Conservation (phyloP, 2,329 filamentous ascomycete species). For the Clarireedia sp. region DNA sequence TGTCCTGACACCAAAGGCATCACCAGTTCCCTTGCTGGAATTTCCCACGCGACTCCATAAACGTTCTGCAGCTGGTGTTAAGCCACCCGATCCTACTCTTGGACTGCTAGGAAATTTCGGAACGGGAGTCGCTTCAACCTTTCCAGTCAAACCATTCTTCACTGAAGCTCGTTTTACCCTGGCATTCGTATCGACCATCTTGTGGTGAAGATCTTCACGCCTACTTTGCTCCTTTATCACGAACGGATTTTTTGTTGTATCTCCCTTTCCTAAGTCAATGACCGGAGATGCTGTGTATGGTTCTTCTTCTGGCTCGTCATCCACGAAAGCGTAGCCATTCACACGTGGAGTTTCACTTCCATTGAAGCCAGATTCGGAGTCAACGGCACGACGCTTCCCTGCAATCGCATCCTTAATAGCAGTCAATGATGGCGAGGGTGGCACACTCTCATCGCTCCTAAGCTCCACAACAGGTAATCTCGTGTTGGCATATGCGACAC, state of each 20-base stretch:
- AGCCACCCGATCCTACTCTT: constrained; percentile 39
- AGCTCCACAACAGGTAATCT: constrained; percentile 52
- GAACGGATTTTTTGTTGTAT: constrained; percentile 70
- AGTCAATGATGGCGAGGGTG: constrained; percentile 75
- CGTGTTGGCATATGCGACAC: constrained; percentile 77
- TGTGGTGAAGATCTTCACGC: constrained; percentile 74
- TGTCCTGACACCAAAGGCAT: constrained; percentile 24
- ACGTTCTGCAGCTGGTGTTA: constrained; percentile 69
- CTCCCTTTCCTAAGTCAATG: constrained; percentile 51
- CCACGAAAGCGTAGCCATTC: constrained; percentile 90
- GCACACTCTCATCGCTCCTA: constrained; percentile 37
- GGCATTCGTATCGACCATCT: constrained; percentile 76
- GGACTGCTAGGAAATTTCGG: constrained; percentile 64
- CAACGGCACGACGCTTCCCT: constrained; percentile 55
- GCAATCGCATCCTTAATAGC: constrained; percentile 78
- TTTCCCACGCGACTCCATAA: constrained; percentile 55
- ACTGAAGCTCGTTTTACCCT: constrained; percentile 59
- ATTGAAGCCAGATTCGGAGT: constrained; percentile 51
- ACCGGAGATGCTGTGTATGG: constrained; percentile 33
- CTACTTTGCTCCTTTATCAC: constrained; percentile 65
- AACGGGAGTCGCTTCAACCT: constrained; percentile 50
- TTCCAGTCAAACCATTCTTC: constrained; percentile 52
- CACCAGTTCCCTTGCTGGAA: constrained; percentile 24
- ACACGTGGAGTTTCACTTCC: constrained; percentile 76
- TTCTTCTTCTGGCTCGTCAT: constrained; percentile 59